A percentile compares a stretch with the other conserved stretches of the same genome.
Evolutionary conservation across 352 stramenopile genomes (phyloP).

Genomic region (Globisporangium parvum): DNA sequence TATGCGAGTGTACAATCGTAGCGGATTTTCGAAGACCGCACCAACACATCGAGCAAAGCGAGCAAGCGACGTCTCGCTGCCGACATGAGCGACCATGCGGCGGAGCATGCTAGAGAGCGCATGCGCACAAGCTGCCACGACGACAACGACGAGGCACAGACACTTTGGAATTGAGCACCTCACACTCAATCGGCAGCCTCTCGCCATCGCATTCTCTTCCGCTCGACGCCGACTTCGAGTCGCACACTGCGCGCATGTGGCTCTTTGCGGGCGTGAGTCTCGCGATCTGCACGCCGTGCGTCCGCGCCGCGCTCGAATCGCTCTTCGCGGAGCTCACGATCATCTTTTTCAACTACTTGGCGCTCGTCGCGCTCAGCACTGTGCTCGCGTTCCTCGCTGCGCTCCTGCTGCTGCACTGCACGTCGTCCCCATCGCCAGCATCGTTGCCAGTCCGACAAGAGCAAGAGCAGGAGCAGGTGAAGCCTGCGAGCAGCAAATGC

Average conservation of each 20-base stretch:
- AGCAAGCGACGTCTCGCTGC: too few relatives aligned
- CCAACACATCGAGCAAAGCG: too few relatives aligned
- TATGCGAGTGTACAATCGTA: too few relatives aligned
- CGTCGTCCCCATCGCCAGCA: conserved; percentile 11
- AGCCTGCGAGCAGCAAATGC: background rate
- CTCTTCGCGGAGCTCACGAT: conserved; percentile 59
- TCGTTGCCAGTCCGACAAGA: background rate
- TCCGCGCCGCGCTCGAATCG: conserved; percentile 48
- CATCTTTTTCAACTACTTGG: conserved; percentile 57
- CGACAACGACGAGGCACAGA: background rate
- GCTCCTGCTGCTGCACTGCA: conserved; percentile 22
- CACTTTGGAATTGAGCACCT: conserved; percentile 9
- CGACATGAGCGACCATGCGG: too few relatives aligned
- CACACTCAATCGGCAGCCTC: background rate
- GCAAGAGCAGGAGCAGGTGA: conserved; percentile 5
- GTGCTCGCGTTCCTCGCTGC: conserved; percentile 13
- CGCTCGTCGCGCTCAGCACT: conserved; percentile 25
- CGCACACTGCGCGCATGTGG: conserved; percentile 29
- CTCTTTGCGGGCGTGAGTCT: conserved; percentile 45
- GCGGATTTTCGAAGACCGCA: too few relatives aligned
- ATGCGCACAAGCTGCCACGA: background rate
- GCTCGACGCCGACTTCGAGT: background rate
- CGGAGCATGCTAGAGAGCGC: background rate
- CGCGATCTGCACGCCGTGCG: conserved; percentile 43
- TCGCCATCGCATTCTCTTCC: background rate